Base-by-base conservation (phyloP, 768 basidiomycete genomes). In the Naematelia encephala region DNA sequence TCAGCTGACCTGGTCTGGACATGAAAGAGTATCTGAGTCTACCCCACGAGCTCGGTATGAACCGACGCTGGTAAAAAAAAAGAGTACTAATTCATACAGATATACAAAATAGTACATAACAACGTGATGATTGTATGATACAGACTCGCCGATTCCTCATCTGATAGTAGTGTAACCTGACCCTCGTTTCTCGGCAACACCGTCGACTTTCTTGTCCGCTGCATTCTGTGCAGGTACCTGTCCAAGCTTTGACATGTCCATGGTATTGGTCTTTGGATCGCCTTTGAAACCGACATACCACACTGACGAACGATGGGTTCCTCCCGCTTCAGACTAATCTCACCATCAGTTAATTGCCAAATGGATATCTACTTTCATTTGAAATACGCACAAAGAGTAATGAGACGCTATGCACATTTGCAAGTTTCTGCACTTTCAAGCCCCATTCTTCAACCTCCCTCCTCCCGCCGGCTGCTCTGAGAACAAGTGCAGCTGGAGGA, bases 161-260 rank as follows among this genome's bases (percentile, higher is more conserved):
- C 76, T 61, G 29, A 77, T 76, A 11, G 74, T 76, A 14, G 72
- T 78, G 51, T 78, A 74, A 4, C 70, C 70, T 11, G 70, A 59
- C 11, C 72, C 74, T 47, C 69, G 62, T 57, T 76, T 77, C 65
- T 79, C 78, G 16, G 69, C 70, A 2, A 78, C 60, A 16, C 61
- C 59, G 50, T 78, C 75, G 1, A 79, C 70, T 1, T 64, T 64
- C 0, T 88, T 86, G 63, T 92, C 90, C 0, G 87, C 84, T 0
- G 88, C 86, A 66, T 89, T 83, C 3, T 86, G 86, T n/a, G 90
- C 88, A 0, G 87, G 87, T 14, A 93, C 72, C 34, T 83, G 68
- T 85, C 87, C 50, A 87, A 80, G 72, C 83, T 85, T 48, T 82
- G 61, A 61, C 67, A 73, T 69, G 50, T 73, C 69, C 72, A 73